Conservation (phyloP, 352 stramenopile species). For the Globisporangium sylvaticum region DNA sequence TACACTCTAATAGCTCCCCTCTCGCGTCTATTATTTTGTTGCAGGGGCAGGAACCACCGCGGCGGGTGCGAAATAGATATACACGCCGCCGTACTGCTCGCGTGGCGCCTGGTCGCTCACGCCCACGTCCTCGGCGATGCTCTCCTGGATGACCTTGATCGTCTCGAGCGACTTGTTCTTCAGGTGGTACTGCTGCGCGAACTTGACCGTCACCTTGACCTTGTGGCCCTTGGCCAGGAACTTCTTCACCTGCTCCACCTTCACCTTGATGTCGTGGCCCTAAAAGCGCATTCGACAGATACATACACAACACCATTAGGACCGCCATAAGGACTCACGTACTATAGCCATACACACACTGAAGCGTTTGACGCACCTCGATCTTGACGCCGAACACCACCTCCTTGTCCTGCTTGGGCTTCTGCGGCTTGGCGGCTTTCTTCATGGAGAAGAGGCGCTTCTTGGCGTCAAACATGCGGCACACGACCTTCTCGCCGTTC, state of each 20-base stretch:
- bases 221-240: slow-evolving; percentile 78
- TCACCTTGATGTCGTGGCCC: slow-evolving; percentile 66
- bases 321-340: background rate
- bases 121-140: slow-evolving; percentile 38
- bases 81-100: slow-evolving; percentile 57
- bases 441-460: slow-evolving; percentile 70
- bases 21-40: slow-evolving; percentile 17
- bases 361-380: slow-evolving; percentile 29
- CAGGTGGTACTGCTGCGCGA: slow-evolving; percentile 52
- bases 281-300: slow-evolving; percentile 8
- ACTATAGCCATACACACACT: too few relatives aligned
- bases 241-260: slow-evolving; percentile 60
- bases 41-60: background rate
- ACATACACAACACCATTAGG: slow-evolving; percentile 2
- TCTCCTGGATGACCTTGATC: slow-evolving; percentile 38
- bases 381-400: slow-evolving; percentile 69
- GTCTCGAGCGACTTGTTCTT: slow-evolving; percentile 45
- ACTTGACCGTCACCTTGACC: slow-evolving; percentile 75
- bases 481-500: slow-evolving; percentile 36
- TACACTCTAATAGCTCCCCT: background rate
- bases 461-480: slow-evolving; percentile 71
- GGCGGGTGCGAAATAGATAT: slow-evolving; percentile 44
- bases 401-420: slow-evolving; percentile 72
- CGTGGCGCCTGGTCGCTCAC: slow-evolving; percentile 24
- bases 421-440: slow-evolving; percentile 58